Conservation (phyloP, 257 asterid species). For the Dorcoceras hygrometricum region DNA sequence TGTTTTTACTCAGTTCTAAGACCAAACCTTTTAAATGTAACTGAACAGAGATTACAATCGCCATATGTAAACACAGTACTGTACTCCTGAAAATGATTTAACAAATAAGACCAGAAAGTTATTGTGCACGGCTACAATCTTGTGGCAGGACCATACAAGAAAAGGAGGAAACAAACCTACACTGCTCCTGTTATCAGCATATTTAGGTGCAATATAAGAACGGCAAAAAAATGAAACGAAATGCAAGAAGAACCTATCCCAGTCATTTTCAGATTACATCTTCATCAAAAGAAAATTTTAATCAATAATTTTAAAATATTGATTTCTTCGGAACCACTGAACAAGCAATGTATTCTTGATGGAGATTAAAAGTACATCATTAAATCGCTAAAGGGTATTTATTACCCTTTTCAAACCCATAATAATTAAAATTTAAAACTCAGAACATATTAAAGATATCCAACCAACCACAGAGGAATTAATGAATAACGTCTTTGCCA, state of each 20-base stretch:
- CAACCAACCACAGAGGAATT: background rate
- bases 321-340: background rate
- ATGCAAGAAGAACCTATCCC: background rate
- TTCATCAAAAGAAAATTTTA: too few species aligned
- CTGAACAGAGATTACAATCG: conserved; percentile 14
- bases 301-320: too few species aligned
- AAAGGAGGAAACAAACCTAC: background rate
- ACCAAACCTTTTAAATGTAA: conserved; percentile 15
- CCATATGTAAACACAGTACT: conserved; percentile 9
- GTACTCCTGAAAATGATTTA: conserved; percentile 15
- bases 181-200: background rate
- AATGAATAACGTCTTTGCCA: background rate
- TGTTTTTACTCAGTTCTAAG: conserved; percentile 21
- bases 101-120: background rate
- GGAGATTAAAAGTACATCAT: too few species aligned
- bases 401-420: background rate
- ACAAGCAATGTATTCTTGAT: too few species aligned
- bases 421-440: too few species aligned
- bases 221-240: background rate
- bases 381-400: background rate
- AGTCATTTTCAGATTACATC: background rate
- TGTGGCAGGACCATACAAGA: conserved; percentile 22
- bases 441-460: background rate
- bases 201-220: background rate
- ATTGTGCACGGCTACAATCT: conserved; percentile 13